phyloP scores from a whole-genome alignment of 306 rosid genomes.

The Cicer judaicum region DNA sequence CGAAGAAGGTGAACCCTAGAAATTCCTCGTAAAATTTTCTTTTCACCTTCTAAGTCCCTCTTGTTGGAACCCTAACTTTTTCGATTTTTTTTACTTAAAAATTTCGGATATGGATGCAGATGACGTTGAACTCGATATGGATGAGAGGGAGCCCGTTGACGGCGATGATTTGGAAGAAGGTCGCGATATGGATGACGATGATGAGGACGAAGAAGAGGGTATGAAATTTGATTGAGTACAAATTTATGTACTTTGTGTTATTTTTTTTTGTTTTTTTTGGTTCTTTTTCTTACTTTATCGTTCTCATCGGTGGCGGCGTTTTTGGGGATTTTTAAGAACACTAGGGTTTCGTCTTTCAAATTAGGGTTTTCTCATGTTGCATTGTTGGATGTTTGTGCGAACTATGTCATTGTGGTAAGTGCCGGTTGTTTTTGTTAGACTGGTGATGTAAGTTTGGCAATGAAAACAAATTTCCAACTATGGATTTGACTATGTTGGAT shows the following conservation, averaged over 20 bases:
- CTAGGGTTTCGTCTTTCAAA: constrained; percentile 38
- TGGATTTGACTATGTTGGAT: not conserved
- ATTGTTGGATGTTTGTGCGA: not conserved
- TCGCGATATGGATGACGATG: constrained; percentile 60
- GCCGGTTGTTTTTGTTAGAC: constrained; percentile 3
- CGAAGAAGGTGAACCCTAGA: constrained; percentile 68
- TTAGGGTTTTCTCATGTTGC: constrained; percentile 18
- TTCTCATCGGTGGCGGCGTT: constrained; percentile 6
- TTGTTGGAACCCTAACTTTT: constrained; percentile 35
- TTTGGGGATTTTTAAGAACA: not conserved
- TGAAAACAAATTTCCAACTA: not conserved
- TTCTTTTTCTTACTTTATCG: not conserved
- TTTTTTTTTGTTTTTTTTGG: not conserved
- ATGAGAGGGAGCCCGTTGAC: constrained; percentile 67
- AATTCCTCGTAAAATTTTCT: not conserved
- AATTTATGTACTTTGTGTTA: not conserved
- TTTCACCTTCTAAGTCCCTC: not conserved
- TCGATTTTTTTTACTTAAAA: not conserved
- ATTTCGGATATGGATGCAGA: constrained; percentile 52
- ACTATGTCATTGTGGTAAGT: not conserved
- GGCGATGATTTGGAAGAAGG: constrained; percentile 62
- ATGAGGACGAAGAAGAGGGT: constrained; percentile 92
- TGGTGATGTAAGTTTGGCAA: not conserved
- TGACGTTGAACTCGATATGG: constrained; percentile 75
- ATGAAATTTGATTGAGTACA: constrained; percentile 30